phyloP scores from a whole-genome alignment of 306 rosid genomes.

The Luffa acutangula region DNA sequence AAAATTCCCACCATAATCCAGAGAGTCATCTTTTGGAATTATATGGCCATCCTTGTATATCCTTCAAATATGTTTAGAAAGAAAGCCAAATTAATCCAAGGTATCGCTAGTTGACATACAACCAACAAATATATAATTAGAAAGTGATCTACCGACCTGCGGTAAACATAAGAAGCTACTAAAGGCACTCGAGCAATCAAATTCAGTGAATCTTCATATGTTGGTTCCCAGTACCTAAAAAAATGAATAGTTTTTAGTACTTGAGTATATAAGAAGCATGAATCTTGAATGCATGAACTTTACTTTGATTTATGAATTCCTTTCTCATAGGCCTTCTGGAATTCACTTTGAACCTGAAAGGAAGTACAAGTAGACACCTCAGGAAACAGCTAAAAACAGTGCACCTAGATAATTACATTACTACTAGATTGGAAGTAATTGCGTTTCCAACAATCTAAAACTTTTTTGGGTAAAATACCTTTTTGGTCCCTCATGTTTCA shows the following conservation, averaged over 20 bases:
- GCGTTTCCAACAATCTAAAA: not conserved
- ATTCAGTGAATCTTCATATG: slow-evolving; percentile 83
- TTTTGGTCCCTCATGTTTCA: too few relatives aligned
- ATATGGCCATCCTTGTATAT: slow-evolving; percentile 69
- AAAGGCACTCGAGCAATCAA: slow-evolving; percentile 83
- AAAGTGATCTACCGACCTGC: slow-evolving; percentile 46
- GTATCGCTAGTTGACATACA: not conserved
- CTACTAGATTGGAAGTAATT: not conserved
- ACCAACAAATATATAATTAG: not conserved
- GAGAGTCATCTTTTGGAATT: slow-evolving; percentile 57
- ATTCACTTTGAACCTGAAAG: slow-evolving; percentile 85
- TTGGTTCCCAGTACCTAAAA: slow-evolving; percentile 96
- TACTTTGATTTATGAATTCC: slow-evolving; percentile 76
- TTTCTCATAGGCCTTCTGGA: slow-evolving; percentile 79
- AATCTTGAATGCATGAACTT: slow-evolving; percentile 10
- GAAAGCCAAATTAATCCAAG: slow-evolving; percentile 18
- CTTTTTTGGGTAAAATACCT: too few relatives aligned
- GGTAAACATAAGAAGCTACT: slow-evolving; percentile 86
- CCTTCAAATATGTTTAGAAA: slow-evolving; percentile 33
- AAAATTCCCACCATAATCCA: slow-evolving; percentile 96
- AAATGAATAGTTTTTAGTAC: slow-evolving; percentile 8
- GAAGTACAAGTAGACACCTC: slow-evolving; percentile 2
- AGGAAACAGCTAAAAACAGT: not conserved
- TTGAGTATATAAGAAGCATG: slow-evolving; percentile 15
- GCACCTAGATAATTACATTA: not conserved